Evolutionary conservation across 495 filamentous ascomycete species (phyloP).

Genomic region (Astrothelium subdiscretum): DNA sequence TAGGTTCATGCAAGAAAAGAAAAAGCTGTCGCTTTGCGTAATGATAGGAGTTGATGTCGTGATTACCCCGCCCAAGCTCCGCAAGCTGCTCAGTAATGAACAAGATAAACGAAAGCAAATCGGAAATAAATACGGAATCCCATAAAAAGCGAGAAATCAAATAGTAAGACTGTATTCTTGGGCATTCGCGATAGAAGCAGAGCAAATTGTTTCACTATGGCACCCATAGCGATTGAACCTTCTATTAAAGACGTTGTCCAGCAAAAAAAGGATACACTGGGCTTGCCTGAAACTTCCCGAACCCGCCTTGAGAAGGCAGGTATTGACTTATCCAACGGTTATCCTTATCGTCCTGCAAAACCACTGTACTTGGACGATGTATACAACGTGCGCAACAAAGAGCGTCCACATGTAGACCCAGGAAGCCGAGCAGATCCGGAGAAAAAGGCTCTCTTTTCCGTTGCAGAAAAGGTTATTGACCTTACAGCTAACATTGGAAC

Average conservation of each 20-base stretch:
- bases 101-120: not conserved
- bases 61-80: conserved; percentile 16
- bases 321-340: conserved; percentile 52
- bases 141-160: not conserved
- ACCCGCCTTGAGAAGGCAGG: conserved; percentile 50
- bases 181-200: not conserved
- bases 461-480: conserved; percentile 53
- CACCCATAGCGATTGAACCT: conserved; percentile 39
- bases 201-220: conserved; percentile 5
- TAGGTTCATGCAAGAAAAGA: not conserved
- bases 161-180: not conserved
- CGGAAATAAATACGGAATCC: not conserved
- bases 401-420: conserved; percentile 47
- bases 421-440: conserved; percentile 54
- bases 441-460: conserved; percentile 52
- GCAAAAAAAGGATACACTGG: conserved; percentile 51
- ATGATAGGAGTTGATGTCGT: conserved; percentile 15
- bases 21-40: conserved; percentile 9
- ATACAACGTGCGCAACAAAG: conserved; percentile 46
- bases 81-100: not conserved
- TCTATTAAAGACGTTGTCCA: conserved; percentile 47
- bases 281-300: conserved; percentile 41
- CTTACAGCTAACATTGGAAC: conserved; percentile 59
- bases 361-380: conserved; percentile 59
- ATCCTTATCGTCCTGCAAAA: conserved; percentile 53